Conservation (phyloP, 768 basidiomycete species). For the Auricularia heimuer region DNA sequence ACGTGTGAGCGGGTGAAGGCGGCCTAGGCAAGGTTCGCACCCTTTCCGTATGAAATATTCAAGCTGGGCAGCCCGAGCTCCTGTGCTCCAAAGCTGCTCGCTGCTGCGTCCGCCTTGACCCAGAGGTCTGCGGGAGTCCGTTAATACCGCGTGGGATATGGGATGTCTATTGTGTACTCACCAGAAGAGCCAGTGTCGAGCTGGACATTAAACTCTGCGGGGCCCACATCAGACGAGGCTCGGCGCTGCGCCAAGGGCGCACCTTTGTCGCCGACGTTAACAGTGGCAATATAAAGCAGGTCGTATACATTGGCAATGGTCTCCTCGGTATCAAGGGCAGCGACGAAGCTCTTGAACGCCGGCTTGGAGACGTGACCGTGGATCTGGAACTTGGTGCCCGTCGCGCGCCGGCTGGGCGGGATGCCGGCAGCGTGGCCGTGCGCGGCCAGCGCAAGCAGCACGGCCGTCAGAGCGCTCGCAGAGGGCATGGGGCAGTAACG, state of each 20-base stretch:
- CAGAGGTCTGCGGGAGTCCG: background rate
- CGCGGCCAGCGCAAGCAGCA: background rate
- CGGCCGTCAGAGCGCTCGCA: background rate
- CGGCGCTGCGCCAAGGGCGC: background rate
- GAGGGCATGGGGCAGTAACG: background rate
- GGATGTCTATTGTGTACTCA: background rate
- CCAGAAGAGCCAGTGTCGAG: background rate
- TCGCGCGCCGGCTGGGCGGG: background rate
- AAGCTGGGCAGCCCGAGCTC: background rate
- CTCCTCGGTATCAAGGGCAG: background rate
- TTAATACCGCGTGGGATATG: no score
- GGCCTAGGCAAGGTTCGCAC: background rate
- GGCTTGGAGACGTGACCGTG: background rate
- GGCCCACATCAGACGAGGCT: background rate
- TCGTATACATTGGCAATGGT: background rate
- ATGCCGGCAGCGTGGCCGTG: background rate
- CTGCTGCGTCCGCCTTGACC: background rate
- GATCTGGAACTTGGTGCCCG: background rate
- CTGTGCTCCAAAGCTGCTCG: background rate
- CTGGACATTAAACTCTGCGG: background rate
- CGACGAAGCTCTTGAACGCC: background rate
- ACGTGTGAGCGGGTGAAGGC: background rate
- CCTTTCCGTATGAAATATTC: background rate
- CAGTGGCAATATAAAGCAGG: background rate
- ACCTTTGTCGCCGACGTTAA: background rate